phyloP scores from a whole-genome alignment of 192 early-diverging fungal species.

The Spinellus fusiger region DNA sequence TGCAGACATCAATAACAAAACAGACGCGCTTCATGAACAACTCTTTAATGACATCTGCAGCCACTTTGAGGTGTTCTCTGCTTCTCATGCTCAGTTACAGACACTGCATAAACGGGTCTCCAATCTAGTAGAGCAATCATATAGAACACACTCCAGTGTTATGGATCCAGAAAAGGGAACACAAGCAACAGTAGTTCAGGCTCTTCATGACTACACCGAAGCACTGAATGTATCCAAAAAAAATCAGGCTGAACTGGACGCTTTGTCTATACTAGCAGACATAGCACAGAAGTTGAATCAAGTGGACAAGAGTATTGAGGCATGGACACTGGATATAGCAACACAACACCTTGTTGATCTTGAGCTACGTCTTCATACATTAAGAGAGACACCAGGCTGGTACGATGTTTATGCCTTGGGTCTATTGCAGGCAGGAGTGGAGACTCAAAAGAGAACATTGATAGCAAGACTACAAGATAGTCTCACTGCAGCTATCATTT shows the following conservation, averaged over 20 bases:
- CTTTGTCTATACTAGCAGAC: not conserved
- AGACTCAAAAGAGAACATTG: too few species aligned
- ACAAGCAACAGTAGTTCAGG: not conserved
- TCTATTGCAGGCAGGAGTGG: too few species aligned
- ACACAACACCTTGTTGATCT: too few species aligned
- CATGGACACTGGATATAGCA: not conserved
- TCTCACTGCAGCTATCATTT: too few species aligned
- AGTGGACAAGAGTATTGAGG: not conserved
- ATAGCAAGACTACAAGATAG: too few species aligned
- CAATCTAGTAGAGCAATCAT: not conserved
- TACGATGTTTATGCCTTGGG: too few species aligned
- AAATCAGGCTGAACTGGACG: not conserved
- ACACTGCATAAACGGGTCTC: not conserved
- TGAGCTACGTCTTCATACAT: too few species aligned
- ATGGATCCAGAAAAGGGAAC: not conserved
- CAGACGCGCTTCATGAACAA: slow-evolving; percentile 10
- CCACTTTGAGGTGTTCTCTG: slow-evolving; percentile 6
- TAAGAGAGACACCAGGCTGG: too few species aligned
- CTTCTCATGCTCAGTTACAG: not conserved
- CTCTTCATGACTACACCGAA: not conserved
- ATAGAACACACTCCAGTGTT: not conserved
- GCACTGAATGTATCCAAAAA: not conserved
- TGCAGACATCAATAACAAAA: not conserved
- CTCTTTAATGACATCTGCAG: not conserved
- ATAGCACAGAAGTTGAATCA: not conserved